Percentiles rank a stretch among this genome's conserved stretches.
These are phyloP conservation scores for Pholiota microspora DNA, from an alignment of 768 basidiomycete species.

Conservation along the genomic window DNA sequence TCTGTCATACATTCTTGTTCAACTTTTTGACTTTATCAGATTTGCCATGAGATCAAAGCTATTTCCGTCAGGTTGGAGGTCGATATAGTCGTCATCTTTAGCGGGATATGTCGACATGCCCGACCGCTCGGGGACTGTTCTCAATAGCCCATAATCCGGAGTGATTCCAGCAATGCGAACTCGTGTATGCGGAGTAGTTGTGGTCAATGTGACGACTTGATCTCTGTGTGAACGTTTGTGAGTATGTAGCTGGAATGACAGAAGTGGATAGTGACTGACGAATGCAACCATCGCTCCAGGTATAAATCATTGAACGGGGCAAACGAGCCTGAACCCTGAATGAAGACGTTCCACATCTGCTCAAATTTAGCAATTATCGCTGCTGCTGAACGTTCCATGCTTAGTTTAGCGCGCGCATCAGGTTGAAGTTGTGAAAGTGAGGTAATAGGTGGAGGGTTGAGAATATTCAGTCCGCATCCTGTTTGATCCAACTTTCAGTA, in stretches of 20 bases:
- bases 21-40: slow-evolving; percentile 58
- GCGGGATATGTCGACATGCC: slow-evolving; percentile 21
- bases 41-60: slow-evolving; percentile 95
- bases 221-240: slow-evolving; percentile 45
- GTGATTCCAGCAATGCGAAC: slow-evolving; percentile 88
- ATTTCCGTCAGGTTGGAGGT: slow-evolving; percentile 96
- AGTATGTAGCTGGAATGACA: background rate
- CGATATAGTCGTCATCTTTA: slow-evolving; percentile 56
- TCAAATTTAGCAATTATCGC: slow-evolving; percentile 77
- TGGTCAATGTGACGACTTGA: slow-evolving; percentile 80
- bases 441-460: slow-evolving; percentile 78
- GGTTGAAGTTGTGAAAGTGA: slow-evolving; percentile 71
- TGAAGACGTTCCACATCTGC: slow-evolving; percentile 71
- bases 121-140: slow-evolving; percentile 66
- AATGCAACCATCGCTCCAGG: slow-evolving; percentile 83
- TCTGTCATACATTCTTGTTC: too few species aligned
- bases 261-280: slow-evolving; percentile 50
- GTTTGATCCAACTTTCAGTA: background rate
- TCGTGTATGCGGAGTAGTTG: slow-evolving; percentile 60
- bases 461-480: slow-evolving; percentile 91
- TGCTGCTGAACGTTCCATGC: slow-evolving; percentile 74
- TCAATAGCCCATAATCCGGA: slow-evolving; percentile 80
- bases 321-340: slow-evolving; percentile 67
- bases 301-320: slow-evolving; percentile 80
- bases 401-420: slow-evolving; percentile 33